These are phyloP conservation scores for Xylaria palmicola DNA, from an alignment of 495 filamentous ascomycete genomes.

Conservation along the genomic window DNA sequence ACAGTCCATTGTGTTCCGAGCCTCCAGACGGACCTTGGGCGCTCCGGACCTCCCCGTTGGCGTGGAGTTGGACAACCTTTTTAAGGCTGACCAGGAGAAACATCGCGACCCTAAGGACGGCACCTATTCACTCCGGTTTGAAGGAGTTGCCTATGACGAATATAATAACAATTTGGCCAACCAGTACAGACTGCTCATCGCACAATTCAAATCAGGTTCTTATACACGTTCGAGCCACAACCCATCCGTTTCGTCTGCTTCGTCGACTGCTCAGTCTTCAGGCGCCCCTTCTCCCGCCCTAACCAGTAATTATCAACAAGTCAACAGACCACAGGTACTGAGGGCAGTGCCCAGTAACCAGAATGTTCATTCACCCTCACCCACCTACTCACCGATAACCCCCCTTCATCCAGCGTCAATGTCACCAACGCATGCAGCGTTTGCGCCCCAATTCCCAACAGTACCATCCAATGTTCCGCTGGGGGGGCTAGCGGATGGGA, in stretches of 20 bases:
- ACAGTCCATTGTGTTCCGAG: constrained; percentile 59
- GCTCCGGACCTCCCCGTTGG: constrained; percentile 29
- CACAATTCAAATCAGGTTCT: not conserved
- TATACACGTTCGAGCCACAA: not conserved
- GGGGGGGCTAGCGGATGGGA: not conserved
- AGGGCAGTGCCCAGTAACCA: constrained; percentile 7
- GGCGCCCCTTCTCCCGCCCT: not conserved
- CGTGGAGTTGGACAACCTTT: constrained; percentile 35
- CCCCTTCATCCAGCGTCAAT: not conserved
- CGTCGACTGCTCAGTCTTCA: not conserved
- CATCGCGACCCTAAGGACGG: constrained; percentile 18
- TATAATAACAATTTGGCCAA: constrained; percentile 17
- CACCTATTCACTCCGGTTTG: not conserved
- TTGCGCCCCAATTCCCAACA: constrained; percentile 18
- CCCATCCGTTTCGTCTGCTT: not conserved
- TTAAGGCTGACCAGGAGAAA: constrained; percentile 34
- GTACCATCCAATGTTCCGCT: not conserved
- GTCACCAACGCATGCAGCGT: not conserved
- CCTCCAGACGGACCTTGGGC: constrained; percentile 42
- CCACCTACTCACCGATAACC: constrained; percentile 2
- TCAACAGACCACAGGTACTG: not conserved
- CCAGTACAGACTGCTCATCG: constrained; percentile 9
- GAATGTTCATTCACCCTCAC: constrained; percentile 3
- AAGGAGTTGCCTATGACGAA: constrained; percentile 8
- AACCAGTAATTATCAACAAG: not conserved